phyloP scores from a whole-genome alignment of 169 alveolate species.

The Cryptosporidium sp. region DNA sequence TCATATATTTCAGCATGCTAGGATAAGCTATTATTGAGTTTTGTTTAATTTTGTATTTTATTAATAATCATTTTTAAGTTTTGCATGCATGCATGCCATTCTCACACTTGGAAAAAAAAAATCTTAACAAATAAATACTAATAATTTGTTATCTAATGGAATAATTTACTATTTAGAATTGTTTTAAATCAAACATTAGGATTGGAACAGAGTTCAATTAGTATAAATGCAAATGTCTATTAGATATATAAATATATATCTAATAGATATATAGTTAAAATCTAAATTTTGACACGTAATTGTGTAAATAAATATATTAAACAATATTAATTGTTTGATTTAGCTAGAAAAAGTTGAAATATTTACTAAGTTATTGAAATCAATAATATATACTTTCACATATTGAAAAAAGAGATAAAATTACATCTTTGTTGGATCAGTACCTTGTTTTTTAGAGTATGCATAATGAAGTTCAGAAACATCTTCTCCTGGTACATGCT shows the following conservation, averaged over 20 bases:
- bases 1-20: background rate
- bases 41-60: background rate
- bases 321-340: background rate
- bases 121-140: no score
- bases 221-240: background rate
- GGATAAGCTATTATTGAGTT: background rate
- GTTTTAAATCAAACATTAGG: background rate
- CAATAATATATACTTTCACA: background rate
- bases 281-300: background rate
- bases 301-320: no score
- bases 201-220: no score
- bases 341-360: background rate
- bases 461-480: slow-evolving; percentile 90
- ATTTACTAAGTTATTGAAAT: background rate
- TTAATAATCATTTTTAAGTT: no score
- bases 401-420: no score
- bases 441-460: slow-evolving; percentile 86
- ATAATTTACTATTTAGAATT: no score
- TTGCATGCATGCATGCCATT: background rate
- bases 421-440: slow-evolving; percentile 48
- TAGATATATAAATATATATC: no score
- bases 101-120: no score
- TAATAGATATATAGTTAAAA: no score
- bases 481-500: slow-evolving; percentile 91
- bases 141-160: no score